Evolutionary conservation across 331 rosid genomes (phyloP).

Genomic region (Acacia pycnantha): DNA sequence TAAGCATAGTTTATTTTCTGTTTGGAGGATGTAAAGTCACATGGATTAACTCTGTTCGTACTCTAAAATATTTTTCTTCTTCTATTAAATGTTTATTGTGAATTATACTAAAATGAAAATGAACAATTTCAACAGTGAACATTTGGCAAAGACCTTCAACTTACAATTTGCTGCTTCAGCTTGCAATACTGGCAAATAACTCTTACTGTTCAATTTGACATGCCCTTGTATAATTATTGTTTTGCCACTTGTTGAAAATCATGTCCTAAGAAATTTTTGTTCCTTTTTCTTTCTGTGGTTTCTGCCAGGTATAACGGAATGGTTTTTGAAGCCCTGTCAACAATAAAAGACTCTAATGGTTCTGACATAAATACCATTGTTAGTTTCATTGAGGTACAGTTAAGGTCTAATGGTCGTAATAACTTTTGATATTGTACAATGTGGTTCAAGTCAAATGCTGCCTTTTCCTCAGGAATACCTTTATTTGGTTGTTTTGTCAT

Average conservation of each 20-base stretch:
- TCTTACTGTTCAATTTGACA: background rate
- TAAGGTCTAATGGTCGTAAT: background rate
- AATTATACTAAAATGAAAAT: background rate
- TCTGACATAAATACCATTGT: conserved; percentile 51
- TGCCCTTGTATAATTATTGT: background rate
- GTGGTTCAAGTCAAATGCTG: background rate
- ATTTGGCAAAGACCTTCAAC: background rate
- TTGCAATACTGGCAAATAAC: background rate
- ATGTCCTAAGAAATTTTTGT: conserved; percentile 2
- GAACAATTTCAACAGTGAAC: background rate
- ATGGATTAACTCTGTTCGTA: background rate
- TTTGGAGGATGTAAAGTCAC: background rate
- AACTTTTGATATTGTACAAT: too few relatives aligned
- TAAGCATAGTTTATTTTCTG: background rate
- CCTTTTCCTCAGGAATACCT: background rate
- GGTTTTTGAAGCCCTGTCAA: conserved; percentile 55
- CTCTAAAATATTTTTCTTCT: background rate
- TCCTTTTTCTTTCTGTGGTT: conserved; percentile 4
- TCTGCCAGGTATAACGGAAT: conserved; percentile 45
- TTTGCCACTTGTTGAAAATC: conserved; percentile 1
- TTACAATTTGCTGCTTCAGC: background rate
- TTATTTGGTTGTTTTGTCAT: background rate
- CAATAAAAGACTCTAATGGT: conserved; percentile 47
- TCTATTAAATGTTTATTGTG: background rate
- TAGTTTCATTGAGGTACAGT: conserved; percentile 50